phyloP scores from a whole-genome alignment of 2,329 filamentous ascomycete species.

The Paracamarosporium sp. region DNA sequence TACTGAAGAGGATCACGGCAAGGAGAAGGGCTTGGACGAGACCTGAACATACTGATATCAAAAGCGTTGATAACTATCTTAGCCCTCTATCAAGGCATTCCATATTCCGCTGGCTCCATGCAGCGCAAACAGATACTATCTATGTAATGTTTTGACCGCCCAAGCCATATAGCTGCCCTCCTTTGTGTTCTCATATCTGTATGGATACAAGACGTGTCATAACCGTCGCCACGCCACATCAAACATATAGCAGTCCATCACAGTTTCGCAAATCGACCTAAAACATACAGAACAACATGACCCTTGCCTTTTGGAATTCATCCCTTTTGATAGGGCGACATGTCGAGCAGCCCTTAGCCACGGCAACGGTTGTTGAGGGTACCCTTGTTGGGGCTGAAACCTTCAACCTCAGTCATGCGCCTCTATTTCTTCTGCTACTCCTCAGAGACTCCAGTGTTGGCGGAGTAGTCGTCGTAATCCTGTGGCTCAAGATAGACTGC shows the following conservation, averaged over 20 bases:
- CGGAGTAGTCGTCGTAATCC: background rate
- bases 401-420: background rate
- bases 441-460: too few species aligned
- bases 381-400: background rate
- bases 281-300: background rate
- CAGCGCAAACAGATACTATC: background rate
- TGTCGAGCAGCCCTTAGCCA: background rate
- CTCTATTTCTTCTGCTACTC: background rate
- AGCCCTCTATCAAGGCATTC: too few species aligned
- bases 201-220: too few species aligned
- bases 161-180: background rate
- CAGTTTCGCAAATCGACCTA: background rate
- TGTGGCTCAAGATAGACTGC: too few species aligned
- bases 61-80: too few species aligned
- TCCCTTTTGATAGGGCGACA: background rate
- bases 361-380: background rate
- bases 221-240: too few species aligned
- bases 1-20: conserved; percentile 15
- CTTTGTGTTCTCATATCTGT: background rate
- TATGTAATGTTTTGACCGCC: background rate
- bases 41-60: background rate
- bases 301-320: too few species aligned
- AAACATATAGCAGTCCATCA: too few species aligned
- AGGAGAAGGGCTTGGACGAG: conserved; percentile 7
- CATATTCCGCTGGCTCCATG: background rate